These are phyloP conservation scores for Talaromyces sp. DNA, from an alignment of 2,329 filamentous ascomycete genomes.

Conservation along the genomic window DNA sequence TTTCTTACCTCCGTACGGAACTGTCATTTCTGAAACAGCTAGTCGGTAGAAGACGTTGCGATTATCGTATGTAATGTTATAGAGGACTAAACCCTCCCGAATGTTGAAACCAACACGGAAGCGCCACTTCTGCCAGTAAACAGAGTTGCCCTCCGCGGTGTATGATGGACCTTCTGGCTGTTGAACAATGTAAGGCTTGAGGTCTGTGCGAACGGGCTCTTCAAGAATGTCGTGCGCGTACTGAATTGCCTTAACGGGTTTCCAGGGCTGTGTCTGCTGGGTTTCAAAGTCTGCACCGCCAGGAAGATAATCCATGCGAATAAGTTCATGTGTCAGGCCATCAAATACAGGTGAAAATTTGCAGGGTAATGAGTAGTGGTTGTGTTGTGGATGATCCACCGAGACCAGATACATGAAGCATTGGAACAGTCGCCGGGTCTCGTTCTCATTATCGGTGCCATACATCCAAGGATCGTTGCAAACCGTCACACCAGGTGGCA, in stretches of 20 bases:
- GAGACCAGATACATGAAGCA: conserved; percentile 44
- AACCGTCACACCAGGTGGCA: conserved; percentile 60
- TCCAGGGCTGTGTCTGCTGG: conserved; percentile 59
- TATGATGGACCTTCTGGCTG: conserved; percentile 69
- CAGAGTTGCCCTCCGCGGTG: conserved; percentile 56
- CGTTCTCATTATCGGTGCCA: conserved; percentile 48
- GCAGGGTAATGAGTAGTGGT: conserved; percentile 41
- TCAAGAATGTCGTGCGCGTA: conserved; percentile 67
- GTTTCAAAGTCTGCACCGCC: conserved; percentile 65
- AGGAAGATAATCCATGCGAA: conserved; percentile 70
- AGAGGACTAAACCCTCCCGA: conserved; percentile 68
- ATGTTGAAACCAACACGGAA: conserved; percentile 65
- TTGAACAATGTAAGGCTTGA: conserved; percentile 66
- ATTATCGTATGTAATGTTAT: conserved; percentile 65
- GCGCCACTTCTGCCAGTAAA: conserved; percentile 69
- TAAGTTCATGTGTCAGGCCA: conserved; percentile 63
- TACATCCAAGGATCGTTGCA: conserved; percentile 72
- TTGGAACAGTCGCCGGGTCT: conserved; percentile 43
- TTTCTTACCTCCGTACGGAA: conserved; percentile 44
- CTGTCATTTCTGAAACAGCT: conserved; percentile 68
- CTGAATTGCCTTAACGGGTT: conserved; percentile 55
- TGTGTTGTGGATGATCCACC: conserved; percentile 40
- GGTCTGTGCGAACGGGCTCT: conserved; percentile 61
- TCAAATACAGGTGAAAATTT: conserved; percentile 54
- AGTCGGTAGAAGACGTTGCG: conserved; percentile 69